Conservation (phyloP, 2,329 filamentous ascomycete species). For the Hymenoscyphus infarciens region DNA sequence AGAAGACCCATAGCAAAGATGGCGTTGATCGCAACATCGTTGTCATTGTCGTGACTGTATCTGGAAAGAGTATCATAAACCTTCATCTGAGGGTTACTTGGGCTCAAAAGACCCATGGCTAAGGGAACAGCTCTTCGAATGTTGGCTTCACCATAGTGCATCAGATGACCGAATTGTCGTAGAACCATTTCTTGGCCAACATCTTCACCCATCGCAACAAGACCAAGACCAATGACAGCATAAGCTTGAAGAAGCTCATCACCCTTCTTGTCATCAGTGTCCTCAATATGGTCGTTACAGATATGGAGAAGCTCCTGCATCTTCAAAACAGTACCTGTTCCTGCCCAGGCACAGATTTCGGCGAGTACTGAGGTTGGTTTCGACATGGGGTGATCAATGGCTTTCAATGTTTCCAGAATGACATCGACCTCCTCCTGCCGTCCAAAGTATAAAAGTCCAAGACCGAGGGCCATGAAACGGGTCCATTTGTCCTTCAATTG, state of each 20-base stretch:
- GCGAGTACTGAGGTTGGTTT: conserved; percentile 93
- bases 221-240: conserved; percentile 86
- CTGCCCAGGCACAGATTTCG: conserved; percentile 96
- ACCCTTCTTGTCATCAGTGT: conserved; percentile 89
- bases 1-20: conserved; percentile 99
- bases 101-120: conserved; percentile 93
- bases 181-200: conserved; percentile 98
- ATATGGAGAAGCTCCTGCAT: conserved; percentile 96
- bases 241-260: conserved; percentile 96
- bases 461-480: conserved; percentile 88
- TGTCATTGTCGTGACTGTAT: conserved; percentile 98
- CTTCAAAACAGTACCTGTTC: conserved; percentile 94
- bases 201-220: conserved; percentile 98
- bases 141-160: conserved; percentile 98
- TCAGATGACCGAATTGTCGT: conserved; percentile 93
- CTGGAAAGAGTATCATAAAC: conserved; percentile 96
- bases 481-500: conserved; percentile 98
- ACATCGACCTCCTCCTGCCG: conserved; percentile 99
- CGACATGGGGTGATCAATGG: conserved; percentile 93
- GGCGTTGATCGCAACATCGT: conserved; percentile 95
- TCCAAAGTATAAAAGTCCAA: conserved; percentile 92
- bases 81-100: conserved; percentile 99
- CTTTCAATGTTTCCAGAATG: conserved; percentile 93
- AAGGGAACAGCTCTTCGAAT: conserved; percentile 94
- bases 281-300: conserved; percentile 96